Percentiles rank a stretch among this genome's conserved stretches.
Conservation (phyloP, 2,329 filamentous ascomycete species). For the Talaromyces rugulosus region DNA sequence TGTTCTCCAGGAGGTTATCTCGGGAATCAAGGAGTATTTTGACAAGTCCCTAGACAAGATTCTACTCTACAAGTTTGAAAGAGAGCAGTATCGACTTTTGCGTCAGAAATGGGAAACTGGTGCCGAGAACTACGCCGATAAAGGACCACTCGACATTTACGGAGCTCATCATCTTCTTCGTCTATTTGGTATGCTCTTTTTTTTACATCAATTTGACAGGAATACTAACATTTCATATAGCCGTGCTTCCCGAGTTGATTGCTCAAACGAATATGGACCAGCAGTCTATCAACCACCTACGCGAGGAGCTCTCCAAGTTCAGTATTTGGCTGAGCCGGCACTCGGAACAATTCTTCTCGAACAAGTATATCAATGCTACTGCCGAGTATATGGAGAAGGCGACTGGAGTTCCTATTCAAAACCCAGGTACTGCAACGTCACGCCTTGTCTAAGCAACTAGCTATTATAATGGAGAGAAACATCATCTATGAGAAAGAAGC, state of each 20-base stretch:
- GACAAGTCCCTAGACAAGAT: constrained; percentile 84
- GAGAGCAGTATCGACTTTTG: constrained; percentile 77
- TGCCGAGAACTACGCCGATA: constrained; percentile 62
- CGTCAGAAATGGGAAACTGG: constrained; percentile 64
- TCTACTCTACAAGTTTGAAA: constrained; percentile 89
- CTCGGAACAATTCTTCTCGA: constrained; percentile 67
- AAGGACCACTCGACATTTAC: constrained; percentile 75
- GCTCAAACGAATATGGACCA: constrained; percentile 98
- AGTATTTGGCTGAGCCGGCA: constrained; percentile 79
- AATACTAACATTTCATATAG: constrained; percentile 5
- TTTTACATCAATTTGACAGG: constrained; percentile 62
- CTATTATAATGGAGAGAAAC: neutral
- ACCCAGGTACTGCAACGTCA: constrained; percentile 30
- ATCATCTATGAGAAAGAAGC: neutral
- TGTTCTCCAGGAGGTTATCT: constrained; percentile 83
- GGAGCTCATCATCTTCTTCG: constrained; percentile 88
- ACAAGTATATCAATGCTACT: constrained; percentile 39
- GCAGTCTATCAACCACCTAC: constrained; percentile 80
- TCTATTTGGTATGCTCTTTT: constrained; percentile 66
- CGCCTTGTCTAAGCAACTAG: constrained; percentile 20
- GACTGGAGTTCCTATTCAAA: constrained; percentile 24
- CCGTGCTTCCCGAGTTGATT: constrained; percentile 68
- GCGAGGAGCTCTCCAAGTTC: constrained; percentile 84
- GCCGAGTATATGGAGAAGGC: constrained; percentile 37
- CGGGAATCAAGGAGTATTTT: constrained; percentile 88